These are phyloP conservation scores for Daldinia concentrica DNA, from an alignment of 495 filamentous ascomycete genomes.

Conservation along the genomic window DNA sequence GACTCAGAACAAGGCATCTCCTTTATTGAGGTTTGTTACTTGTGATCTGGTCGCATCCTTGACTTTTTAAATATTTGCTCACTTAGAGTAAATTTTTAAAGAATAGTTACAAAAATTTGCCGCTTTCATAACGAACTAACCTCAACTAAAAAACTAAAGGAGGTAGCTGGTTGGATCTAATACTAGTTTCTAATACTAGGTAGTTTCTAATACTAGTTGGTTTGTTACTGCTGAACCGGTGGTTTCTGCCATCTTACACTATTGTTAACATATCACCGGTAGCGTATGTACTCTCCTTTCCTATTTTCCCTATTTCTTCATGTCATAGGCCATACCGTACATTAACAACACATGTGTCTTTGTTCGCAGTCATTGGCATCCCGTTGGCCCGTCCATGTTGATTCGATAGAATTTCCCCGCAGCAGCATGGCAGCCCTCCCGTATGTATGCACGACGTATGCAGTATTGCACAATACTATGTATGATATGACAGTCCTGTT, in stretches of 20 bases:
- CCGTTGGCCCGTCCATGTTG: constrained; percentile 31
- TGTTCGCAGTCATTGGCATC: constrained; percentile 22
- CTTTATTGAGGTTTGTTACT: constrained; percentile 9
- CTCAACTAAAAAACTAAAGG: not conserved
- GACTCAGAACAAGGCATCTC: not conserved
- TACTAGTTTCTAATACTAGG: too few relatives aligned
- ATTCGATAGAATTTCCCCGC: constrained; percentile 44
- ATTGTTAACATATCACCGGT: too few relatives aligned
- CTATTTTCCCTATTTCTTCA: constrained; percentile 5
- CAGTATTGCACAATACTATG: constrained; percentile 29
- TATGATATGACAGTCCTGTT: constrained; percentile 23
- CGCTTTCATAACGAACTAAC: constrained; percentile 4
- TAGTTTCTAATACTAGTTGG: constrained; percentile 11
- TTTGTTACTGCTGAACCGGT: not conserved
- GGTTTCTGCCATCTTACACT: not conserved
- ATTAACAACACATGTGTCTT: constrained; percentile 29
- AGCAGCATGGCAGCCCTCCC: constrained; percentile 33
- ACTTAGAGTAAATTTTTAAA: constrained; percentile 1
- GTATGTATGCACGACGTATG: constrained; percentile 33
- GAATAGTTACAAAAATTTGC: not conserved
- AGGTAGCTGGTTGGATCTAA: constrained; percentile 13
- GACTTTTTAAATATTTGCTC: constrained; percentile 5
- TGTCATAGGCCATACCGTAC: constrained; percentile 19
- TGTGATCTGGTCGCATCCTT: not conserved
- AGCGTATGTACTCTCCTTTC: not conserved